A percentile compares a stretch with the other conserved stretches of the same genome.
Evolutionary conservation across 495 filamentous ascomycete genomes (phyloP).

Genomic region (Aspergillus hancockii): DNA sequence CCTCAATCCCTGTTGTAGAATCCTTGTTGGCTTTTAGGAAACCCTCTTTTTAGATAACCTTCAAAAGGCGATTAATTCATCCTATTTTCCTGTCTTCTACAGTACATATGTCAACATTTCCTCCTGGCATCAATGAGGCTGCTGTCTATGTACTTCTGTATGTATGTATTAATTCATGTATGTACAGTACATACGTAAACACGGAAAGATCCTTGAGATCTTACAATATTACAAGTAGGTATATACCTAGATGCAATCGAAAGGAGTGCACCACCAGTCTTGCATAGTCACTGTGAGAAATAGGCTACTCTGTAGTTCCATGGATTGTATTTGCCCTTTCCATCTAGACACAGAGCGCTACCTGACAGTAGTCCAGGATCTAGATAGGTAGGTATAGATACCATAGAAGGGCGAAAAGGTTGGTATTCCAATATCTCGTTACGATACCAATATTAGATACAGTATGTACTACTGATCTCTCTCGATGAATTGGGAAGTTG

Average conservation of each 20-base stretch:
- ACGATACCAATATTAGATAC: conserved; percentile 4
- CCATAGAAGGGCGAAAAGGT: neutral
- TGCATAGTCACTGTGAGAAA: neutral
- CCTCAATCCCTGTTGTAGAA: too few species aligned
- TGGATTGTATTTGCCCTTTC: conserved; percentile 8
- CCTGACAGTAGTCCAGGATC: neutral
- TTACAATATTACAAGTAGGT: neutral
- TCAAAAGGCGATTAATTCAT: too few species aligned
- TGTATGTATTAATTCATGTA: neutral
- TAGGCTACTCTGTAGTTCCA: neutral
- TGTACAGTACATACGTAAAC: neutral
- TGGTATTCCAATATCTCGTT: neutral
- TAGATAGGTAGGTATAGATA: neutral
- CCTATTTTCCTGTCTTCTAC: neutral
- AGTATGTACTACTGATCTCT: conserved; percentile 5
- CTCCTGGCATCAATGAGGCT: neutral
- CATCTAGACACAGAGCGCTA: conserved; percentile 17
- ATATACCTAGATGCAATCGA: neutral
- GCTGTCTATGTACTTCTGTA: neutral
- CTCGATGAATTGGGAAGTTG: conserved; percentile 17
- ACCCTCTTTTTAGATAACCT: too few species aligned
- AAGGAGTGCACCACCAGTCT: neutral
- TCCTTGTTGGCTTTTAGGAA: too few species aligned
- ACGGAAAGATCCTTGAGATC: neutral
- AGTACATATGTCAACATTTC: neutral